Conservation (phyloP, 257 asterid species). For the Solanum pinnatisectum region DNA sequence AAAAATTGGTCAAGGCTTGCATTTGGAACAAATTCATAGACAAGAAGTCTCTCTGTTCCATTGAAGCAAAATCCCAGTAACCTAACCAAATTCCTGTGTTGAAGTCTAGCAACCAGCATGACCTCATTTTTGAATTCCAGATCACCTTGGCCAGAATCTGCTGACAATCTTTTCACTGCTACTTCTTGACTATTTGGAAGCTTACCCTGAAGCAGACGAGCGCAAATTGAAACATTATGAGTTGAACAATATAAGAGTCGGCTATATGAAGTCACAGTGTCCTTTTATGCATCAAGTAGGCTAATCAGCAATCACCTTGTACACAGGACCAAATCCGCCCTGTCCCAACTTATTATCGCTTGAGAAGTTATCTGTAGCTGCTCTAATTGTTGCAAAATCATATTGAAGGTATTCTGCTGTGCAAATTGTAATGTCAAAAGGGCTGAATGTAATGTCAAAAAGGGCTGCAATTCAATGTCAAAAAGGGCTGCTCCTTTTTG, state of each 20-base stretch:
- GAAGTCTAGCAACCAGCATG: conserved; percentile 7
- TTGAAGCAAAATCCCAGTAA: conserved; percentile 12
- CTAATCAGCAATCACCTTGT: neutral
- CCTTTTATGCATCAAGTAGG: neutral
- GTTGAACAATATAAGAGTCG: neutral
- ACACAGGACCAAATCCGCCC: conserved; percentile 9
- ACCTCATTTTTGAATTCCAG: conserved; percentile 13
- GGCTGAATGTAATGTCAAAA: no score
- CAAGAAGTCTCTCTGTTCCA: conserved; percentile 7
- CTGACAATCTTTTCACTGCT: conserved; percentile 20
- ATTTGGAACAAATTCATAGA: conserved; percentile 17
- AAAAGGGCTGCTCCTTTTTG: no score
- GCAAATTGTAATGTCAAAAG: no score
- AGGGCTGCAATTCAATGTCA: no score
- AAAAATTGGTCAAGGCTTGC: conserved; percentile 13
- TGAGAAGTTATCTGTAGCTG: conserved; percentile 7
- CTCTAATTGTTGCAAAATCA: conserved; percentile 1
- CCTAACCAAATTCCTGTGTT: conserved; percentile 18
- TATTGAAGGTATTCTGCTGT: conserved; percentile 5
- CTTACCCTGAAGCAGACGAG: neutral
- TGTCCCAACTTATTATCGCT: neutral
- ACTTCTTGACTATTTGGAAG: conserved; percentile 4
- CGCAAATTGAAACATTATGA: neutral
- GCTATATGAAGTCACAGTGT: neutral
- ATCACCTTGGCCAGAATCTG: conserved; percentile 1